Base-by-base conservation (phyloP, 768 basidiomycete species). In the Lactarius hatsudake region DNA sequence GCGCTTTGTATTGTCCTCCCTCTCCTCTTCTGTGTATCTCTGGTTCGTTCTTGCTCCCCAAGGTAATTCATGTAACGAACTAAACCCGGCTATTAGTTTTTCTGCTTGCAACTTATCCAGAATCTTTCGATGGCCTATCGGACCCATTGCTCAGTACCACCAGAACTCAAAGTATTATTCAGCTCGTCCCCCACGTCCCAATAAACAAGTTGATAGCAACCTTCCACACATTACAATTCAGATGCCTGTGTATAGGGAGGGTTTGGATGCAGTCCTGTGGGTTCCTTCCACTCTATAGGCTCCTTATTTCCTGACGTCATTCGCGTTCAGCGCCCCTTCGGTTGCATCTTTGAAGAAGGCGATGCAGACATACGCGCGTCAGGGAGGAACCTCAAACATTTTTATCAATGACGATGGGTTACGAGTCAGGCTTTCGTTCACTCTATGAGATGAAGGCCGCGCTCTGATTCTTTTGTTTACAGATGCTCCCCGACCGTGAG, bases 331-430 rank as follows among this genome's bases (percentile, higher is more conserved):
- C 72, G 74, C 82, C 0, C 82, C 81, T 28, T 83, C 82, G 0
- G 81, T 84, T 64, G 79, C 83, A 43, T 85, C 84, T 3, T 72
- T 87, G 62, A 87, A 87, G 72, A 81, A 79, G 74, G 84, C 85
- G 8, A 86, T 87, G 79, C 83, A 84, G 70, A 86, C 85, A 15
- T 86, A 87, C 70, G 87, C 87, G 36, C 81, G 86, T 5, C 86
- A 87, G 70, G 87, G 86, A n/a, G 87, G 87, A 3, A 81, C 82
- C 0, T 83, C 82, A 61, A 80, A 80, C n/a, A 85, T 87, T 69
- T 79, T 87, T 67, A 77, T 87, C 59, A 87, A 86, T 66, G 87
- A 88, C 64, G 87, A 88, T 69, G 87, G 87, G 68, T 74, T 87
- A 69, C 84, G 86, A 58, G 75, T 84, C 34, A 30, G 63, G 59